A percentile compares a stretch with the other conserved stretches of the same genome.
phyloP scores from a whole-genome alignment of 108 stramenopile species.

The Epipyxis sp. region DNA sequence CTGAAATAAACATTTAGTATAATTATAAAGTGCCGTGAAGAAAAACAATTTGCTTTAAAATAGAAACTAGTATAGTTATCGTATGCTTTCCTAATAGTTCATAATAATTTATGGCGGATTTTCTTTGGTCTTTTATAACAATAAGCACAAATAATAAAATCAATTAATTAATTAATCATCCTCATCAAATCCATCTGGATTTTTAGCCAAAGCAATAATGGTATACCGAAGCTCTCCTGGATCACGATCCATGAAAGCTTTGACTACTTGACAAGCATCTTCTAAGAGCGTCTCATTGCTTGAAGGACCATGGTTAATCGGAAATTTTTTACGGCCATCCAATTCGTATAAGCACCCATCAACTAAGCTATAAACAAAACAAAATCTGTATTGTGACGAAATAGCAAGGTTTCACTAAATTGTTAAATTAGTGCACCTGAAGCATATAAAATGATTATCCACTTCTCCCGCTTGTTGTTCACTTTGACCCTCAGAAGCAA shows the following conservation, averaged over 20 bases:
- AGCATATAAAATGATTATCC: slow-evolving; percentile 56
- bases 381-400: no score
- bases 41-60: no score
- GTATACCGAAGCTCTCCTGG: slow-evolving; percentile 66
- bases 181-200: background rate
- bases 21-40: no score
- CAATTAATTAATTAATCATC: no score
- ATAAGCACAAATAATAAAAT: no score
- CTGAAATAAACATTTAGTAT: no score
- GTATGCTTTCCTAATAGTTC: no score
- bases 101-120: no score
- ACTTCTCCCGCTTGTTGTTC: slow-evolving; percentile 43
- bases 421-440: no score
- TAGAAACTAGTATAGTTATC: no score
- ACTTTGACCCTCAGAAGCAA: slow-evolving; percentile 53
- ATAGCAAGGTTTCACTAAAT: background rate
- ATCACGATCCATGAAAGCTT: slow-evolving; percentile 65
- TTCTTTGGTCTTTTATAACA: no score
- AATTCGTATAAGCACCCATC: slow-evolving; percentile 56
- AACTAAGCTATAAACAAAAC: slow-evolving; percentile 42
- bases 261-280: slow-evolving; percentile 58
- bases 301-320: slow-evolving; percentile 52
- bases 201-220: slow-evolving; percentile 65
- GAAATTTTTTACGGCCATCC: slow-evolving; percentile 54
- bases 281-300: slow-evolving; percentile 47